A percentile compares a stretch with the other conserved stretches of the same genome.
Conservation (phyloP, 345 rosid genomes). For the Murraya paniculata region DNA sequence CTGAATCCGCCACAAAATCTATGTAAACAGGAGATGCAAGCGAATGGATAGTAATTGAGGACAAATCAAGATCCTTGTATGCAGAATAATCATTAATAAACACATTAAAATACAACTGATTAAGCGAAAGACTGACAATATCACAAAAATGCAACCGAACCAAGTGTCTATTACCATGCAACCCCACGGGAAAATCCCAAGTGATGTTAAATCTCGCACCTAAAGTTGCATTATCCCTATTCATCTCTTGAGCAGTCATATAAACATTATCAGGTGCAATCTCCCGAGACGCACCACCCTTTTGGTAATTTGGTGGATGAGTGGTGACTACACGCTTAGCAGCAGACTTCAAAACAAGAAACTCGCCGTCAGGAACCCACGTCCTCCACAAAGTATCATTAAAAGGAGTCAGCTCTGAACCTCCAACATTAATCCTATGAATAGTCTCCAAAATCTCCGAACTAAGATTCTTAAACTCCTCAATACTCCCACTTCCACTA, state of each 20-base stretch:
- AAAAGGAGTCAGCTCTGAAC: constrained; percentile 71
- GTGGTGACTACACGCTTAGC: constrained; percentile 56
- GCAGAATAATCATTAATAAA: constrained; percentile 65
- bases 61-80: constrained; percentile 70
- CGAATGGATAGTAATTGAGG: constrained; percentile 52
- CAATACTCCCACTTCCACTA: constrained; percentile 29
- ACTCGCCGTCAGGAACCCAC: constrained; percentile 85
- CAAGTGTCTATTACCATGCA: constrained; percentile 47
- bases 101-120: constrained; percentile 76
- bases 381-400: constrained; percentile 94
- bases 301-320: constrained; percentile 62
- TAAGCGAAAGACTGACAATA: constrained; percentile 68
- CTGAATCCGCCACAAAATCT: constrained; percentile 71
- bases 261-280: constrained; percentile 81
- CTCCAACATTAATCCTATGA: constrained; percentile 90
- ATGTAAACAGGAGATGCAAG: constrained; percentile 73
- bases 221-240: constrained; percentile 46
- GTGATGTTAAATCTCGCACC: constrained; percentile 63
- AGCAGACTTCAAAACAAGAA: constrained; percentile 55
- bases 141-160: constrained; percentile 96
- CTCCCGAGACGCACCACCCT: constrained; percentile 66
- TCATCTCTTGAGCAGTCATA: constrained; percentile 93
- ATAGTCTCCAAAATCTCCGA: constrained; percentile 68
- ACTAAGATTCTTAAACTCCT: constrained; percentile 52
- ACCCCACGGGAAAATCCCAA: constrained; percentile 68